Percentiles rank a stretch among this genome's conserved stretches.
These are phyloP conservation scores for Aspergillus wentii DNA, from an alignment of 495 filamentous ascomycete genomes.

Conservation along the genomic window DNA sequence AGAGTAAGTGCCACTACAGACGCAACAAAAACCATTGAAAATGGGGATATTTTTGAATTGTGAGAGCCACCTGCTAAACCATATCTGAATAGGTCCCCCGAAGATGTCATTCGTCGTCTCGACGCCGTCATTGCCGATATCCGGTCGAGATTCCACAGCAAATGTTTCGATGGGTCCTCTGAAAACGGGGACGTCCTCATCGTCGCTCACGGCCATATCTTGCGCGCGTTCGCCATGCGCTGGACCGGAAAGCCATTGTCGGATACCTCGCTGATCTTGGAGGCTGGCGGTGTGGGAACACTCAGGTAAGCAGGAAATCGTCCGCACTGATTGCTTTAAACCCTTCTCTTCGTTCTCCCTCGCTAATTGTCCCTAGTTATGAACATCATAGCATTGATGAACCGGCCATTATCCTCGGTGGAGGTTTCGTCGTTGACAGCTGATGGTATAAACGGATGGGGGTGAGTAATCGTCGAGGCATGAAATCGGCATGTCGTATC, in stretches of 20 bases:
- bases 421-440: constrained; percentile 41
- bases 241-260: constrained; percentile 69
- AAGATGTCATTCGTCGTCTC: constrained; percentile 62
- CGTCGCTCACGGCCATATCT: constrained; percentile 81
- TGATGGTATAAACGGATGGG: not conserved
- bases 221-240: constrained; percentile 85
- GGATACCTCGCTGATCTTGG: constrained; percentile 48
- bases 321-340: not conserved
- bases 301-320: constrained; percentile 49
- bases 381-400: constrained; percentile 64
- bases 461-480: not conserved
- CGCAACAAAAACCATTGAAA: too few relatives aligned
- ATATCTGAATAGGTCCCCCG: constrained; percentile 46
- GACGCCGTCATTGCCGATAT: constrained; percentile 76
- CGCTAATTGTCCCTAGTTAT: constrained; percentile 41
- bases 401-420: constrained; percentile 62
- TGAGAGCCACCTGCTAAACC: not conserved
- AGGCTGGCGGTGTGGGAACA: constrained; percentile 82
- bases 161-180: constrained; percentile 35
- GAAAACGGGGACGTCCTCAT: constrained; percentile 58
- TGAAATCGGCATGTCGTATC: too few relatives aligned
- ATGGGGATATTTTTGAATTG: too few relatives aligned
- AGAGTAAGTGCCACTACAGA: constrained; percentile 53
- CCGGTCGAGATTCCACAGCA: constrained; percentile 47
- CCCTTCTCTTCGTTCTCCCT: not conserved